A percentile compares a stretch with the other conserved stretches of the same genome.
phyloP scores from a whole-genome alignment of 306 rosid genomes.

The Cucumis sativus region DNA sequence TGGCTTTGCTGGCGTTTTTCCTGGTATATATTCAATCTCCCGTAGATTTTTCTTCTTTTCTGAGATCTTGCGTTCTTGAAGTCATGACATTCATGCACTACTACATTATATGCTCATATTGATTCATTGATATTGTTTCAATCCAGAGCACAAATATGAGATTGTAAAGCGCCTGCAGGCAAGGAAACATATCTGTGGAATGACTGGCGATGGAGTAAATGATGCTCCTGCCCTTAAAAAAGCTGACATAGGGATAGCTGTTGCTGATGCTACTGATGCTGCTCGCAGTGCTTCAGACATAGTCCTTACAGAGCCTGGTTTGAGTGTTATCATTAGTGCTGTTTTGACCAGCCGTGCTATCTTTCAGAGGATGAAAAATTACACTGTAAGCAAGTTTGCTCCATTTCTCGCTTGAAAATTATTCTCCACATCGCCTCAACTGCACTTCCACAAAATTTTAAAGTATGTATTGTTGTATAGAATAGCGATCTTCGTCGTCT shows the following conservation, averaged over 20 bases:
- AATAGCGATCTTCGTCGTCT: not conserved
- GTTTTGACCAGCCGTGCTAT: slow-evolving; percentile 96
- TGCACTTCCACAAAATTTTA: not conserved
- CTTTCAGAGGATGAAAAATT: slow-evolving; percentile 98
- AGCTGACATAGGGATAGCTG: slow-evolving; percentile 99
- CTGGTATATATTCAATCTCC: slow-evolving; percentile 42
- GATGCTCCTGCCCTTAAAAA: slow-evolving; percentile 99
- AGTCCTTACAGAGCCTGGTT: slow-evolving; percentile 94
- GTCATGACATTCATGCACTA: not conserved
- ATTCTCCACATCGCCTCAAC: not conserved
- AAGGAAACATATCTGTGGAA: slow-evolving; percentile 94
- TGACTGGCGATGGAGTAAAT: slow-evolving; percentile 98
- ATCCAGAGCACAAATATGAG: slow-evolving; percentile 91
- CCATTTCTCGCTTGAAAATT: not conserved
- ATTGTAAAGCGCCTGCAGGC: slow-evolving; percentile 98
- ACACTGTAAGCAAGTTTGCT: slow-evolving; percentile 50
- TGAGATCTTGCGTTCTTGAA: not conserved
- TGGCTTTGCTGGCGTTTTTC: slow-evolving; percentile 97
- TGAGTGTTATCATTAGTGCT: slow-evolving; percentile 94
- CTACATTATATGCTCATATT: not conserved
- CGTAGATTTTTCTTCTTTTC: not conserved
- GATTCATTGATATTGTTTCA: slow-evolving; percentile 12
- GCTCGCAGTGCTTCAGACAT: slow-evolving; percentile 99
- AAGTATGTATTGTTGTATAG: not conserved
- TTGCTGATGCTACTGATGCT: slow-evolving; percentile 98